Evolutionary conservation across 2,329 filamentous ascomycete species (phyloP), one percentile per base, ranked within the genome.

Genomic region (Thyridium curvatum): DNA sequence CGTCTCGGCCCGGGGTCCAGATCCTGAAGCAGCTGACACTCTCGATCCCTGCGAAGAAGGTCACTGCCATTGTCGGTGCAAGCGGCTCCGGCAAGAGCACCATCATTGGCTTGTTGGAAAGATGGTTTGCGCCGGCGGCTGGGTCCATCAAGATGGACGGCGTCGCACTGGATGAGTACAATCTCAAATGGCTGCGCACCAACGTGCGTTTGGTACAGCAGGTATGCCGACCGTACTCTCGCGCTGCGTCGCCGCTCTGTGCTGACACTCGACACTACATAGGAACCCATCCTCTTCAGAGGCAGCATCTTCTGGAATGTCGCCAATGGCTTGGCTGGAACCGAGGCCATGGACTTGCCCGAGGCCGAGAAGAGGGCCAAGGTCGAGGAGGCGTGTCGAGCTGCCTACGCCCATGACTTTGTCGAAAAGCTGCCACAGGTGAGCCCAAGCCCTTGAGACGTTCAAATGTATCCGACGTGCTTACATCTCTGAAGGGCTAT

Each of bases 21-120:
- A 62, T 71, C 2, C 49, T 70, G 8, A 50, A 64, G 30, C 47
- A 51, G 5, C 48, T 71, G 14, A 51, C 53, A 28, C 49, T 69
- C 6, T 48, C 33, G 2, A 58, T 71, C 15, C 56, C 59, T n/a
- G 58, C 59, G 17, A 62, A 64, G n/a, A 66, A 67, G 66, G 89
- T 86, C 14, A 95, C 91, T 3, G 93, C 93, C 2, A 69, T 98
- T 7, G 93, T 98, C 7, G 93, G 93, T 41, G 88, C 91, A 1
- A 97, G 91, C 10, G 93, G 91, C 12, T 94, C 86, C 30, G 93
- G 93, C 35, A 98, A 97, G 65, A 17, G 14, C 14, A 33, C 14
- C 5, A 17, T 33, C 32, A 17, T 33, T 18, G 32, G 14, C 10
- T 10, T 33, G 6, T 17, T 33, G 14, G 32, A 33, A 14, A 15